phyloP scores from a whole-genome alignment of 1,284 basidiomycete genomes.

The Trametes sp. region DNA sequence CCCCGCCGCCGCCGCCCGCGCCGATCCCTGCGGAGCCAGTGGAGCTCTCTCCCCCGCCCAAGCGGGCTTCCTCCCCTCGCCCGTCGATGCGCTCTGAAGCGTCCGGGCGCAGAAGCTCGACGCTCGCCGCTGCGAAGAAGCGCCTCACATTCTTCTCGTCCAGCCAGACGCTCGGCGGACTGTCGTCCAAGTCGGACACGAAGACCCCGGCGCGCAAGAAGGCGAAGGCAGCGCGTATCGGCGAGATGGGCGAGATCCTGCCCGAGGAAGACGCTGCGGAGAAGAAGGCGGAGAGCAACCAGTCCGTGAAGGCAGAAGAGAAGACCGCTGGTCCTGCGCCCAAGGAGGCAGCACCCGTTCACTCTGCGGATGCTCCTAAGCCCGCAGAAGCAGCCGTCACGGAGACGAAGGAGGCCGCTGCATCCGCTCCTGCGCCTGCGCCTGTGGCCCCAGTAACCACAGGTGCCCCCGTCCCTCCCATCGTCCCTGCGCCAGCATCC shows the following conservation, averaged over 20 bases:
- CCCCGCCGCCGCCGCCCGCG: conserved; percentile 47
- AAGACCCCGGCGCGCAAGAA: conserved; percentile 43
- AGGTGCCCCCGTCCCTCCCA: conserved; percentile 17
- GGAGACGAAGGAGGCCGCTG: conserved; percentile 4
- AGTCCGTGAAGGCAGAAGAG: conserved; percentile 20
- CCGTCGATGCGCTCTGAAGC: conserved; percentile 57
- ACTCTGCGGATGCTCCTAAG: conserved; percentile 16
- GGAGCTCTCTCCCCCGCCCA: conserved; percentile 22
- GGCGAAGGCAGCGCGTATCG: conserved; percentile 50
- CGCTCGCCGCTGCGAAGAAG: conserved; percentile 56
- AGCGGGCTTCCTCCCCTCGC: conserved; percentile 54
- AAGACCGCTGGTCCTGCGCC: conserved; percentile 3
- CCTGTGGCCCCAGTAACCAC: conserved; percentile 17
- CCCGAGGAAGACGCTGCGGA: conserved; percentile 48
- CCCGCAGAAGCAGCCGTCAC: conserved; percentile 20
- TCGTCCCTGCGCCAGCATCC: conserved; percentile 24
- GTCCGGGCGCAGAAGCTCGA: conserved; percentile 46
- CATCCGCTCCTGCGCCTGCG: conserved; percentile 12
- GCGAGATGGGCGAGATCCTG: conserved; percentile 73
- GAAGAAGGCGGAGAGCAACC: conserved; percentile 32
- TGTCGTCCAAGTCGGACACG: conserved; percentile 21
- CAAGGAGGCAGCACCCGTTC: conserved; percentile 27
- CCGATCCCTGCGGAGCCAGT: conserved; percentile 25
- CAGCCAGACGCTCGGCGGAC: conserved; percentile 27
- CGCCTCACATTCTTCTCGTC: conserved; percentile 64